Conservation (phyloP, 1,284 basidiomycete species). For the Trametes sp. region DNA sequence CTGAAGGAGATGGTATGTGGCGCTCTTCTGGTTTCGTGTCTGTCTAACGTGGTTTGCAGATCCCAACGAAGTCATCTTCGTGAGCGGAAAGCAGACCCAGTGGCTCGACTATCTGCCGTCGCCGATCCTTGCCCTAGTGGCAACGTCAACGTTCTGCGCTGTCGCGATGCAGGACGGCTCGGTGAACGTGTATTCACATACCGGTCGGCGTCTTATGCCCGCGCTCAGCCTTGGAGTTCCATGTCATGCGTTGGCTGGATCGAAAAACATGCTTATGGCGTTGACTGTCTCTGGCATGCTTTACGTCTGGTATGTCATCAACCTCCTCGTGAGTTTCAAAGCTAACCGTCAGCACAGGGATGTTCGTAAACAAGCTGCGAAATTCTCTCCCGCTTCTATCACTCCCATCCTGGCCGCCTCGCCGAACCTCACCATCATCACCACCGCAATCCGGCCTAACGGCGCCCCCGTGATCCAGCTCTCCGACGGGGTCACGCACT, state of each 20-base stretch:
- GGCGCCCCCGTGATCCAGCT: conserved; percentile 80
- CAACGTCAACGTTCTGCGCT: conserved; percentile 75
- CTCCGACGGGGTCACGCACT: conserved; percentile 76
- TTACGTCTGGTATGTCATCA: conserved; percentile 72
- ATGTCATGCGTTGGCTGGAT: conserved; percentile 72
- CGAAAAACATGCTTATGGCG: conserved; percentile 69
- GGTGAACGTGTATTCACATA: conserved; percentile 80
- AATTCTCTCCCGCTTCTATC: conserved; percentile 73
- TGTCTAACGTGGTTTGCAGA: conserved; percentile 44
- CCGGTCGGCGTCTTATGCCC: conserved; percentile 80
- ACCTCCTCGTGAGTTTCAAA: not conserved
- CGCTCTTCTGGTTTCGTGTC: not conserved
- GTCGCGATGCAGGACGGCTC: conserved; percentile 80
- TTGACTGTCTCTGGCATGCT: conserved; percentile 77
- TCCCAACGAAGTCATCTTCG: conserved; percentile 72
- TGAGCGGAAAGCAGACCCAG: conserved; percentile 70
- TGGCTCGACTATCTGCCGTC: conserved; percentile 91
- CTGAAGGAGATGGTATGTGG: conserved; percentile 64
- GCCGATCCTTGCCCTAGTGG: conserved; percentile 70
- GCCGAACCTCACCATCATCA: conserved; percentile 62
- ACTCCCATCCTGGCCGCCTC: conserved; percentile 61
- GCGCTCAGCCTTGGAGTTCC: conserved; percentile 77
- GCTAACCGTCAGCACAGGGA: conserved; percentile 58
- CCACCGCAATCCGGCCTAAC: conserved; percentile 75
- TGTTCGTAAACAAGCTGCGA: conserved; percentile 65